phyloP scores from a whole-genome alignment of 805 yeast species.

The Suhomyces vadensis region DNA sequence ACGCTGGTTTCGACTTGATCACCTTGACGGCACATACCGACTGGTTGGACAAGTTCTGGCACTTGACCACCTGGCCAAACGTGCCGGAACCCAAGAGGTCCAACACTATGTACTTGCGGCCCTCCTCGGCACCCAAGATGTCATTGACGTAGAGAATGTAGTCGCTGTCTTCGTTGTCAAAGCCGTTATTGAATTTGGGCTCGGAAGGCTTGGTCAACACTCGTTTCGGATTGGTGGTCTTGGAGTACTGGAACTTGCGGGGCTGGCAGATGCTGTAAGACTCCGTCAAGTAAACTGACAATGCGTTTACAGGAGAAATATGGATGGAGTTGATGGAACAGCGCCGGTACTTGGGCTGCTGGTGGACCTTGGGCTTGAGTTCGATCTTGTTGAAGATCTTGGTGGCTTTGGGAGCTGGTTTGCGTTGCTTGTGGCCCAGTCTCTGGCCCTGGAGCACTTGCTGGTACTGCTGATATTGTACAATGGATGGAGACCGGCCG shows the following conservation, averaged over 20 bases:
- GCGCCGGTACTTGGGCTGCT: slow-evolving; percentile 68
- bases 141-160: slow-evolving; percentile 94
- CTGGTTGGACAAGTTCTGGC: slow-evolving; percentile 77
- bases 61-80: slow-evolving; percentile 96
- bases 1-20: slow-evolving; percentile 88
- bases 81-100: slow-evolving; percentile 96
- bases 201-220: slow-evolving; percentile 92
- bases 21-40: slow-evolving; percentile 93
- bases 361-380: slow-evolving; percentile 58
- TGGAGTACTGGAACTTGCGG: slow-evolving; percentile 68
- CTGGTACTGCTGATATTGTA: slow-evolving; percentile 37
- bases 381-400: slow-evolving; percentile 48
- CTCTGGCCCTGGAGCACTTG: slow-evolving; percentile 24
- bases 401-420: slow-evolving; percentile 50
- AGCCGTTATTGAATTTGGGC: slow-evolving; percentile 77
- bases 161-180: slow-evolving; percentile 85
- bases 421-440: slow-evolving; percentile 8
- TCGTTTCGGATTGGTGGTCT: slow-evolving; percentile 84
- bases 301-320: slow-evolving; percentile 77
- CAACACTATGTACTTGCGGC: slow-evolving; percentile 81
- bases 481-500: slow-evolving; percentile 32
- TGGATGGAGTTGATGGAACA: slow-evolving; percentile 63
- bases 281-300: slow-evolving; percentile 73
- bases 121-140: slow-evolving; percentile 81
- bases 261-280: slow-evolving; percentile 87